Evolutionary conservation across 176 grass and related monocot genomes (phyloP).

Genomic region (Cenchrus fungigraminus): DNA sequence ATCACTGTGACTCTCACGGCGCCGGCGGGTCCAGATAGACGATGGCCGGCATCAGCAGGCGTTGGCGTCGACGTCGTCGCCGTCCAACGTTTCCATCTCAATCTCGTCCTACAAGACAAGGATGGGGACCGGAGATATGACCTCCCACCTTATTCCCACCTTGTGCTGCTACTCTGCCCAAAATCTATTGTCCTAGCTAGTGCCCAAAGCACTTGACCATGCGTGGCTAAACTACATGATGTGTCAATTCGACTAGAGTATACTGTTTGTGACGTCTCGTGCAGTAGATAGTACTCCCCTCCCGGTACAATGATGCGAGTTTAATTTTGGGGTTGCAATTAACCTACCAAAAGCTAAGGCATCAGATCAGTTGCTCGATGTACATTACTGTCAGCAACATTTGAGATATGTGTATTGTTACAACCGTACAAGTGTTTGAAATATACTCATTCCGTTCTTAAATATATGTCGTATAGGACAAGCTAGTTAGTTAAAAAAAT

Average conservation of each 20-base stretch:
- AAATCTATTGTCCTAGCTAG: constrained; percentile 15
- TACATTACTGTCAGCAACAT: no score
- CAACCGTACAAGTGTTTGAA: no score
- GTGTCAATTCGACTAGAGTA: not conserved
- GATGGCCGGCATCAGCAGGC: not conserved
- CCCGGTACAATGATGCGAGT: not conserved
- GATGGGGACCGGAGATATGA: constrained; percentile 40
- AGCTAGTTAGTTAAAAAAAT: no score
- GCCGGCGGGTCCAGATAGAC: not conserved
- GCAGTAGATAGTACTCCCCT: not conserved
- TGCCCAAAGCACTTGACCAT: constrained; percentile 32
- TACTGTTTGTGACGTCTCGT: not conserved
- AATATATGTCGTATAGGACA: no score
- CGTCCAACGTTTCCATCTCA: constrained; percentile 4
- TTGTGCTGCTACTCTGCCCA: not conserved
- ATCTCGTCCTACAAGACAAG: constrained; percentile 40
- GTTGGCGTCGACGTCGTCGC: not conserved
- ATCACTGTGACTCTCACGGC: constrained; percentile 25
- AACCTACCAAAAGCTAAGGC: no score
- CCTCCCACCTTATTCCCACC: constrained; percentile 37
- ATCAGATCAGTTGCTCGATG: no score
- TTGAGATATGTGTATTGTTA: no score
- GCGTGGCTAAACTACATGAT: not conserved
- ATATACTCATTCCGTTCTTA: no score
- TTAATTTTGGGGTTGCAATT: no score